Conservation (phyloP, 257 asterid species). For the Cinchona pubescens region DNA sequence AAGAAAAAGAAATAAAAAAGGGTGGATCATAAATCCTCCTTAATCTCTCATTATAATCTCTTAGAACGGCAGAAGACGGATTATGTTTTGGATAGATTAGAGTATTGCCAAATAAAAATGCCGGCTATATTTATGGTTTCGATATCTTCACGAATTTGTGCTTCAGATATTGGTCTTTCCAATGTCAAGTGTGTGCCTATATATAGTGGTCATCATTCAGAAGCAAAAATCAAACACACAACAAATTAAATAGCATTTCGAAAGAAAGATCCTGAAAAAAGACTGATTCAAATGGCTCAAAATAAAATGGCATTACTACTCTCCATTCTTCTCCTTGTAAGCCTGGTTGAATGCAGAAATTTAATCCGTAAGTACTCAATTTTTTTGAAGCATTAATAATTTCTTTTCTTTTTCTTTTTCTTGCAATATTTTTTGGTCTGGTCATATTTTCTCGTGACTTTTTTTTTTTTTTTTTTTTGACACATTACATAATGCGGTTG, state of each 20-base stretch:
- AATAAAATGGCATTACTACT: neutral
- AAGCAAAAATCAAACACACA: no score
- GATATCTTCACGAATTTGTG: no score
- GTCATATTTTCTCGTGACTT: neutral
- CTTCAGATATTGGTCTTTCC: neutral
- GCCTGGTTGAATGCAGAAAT: constrained; percentile 8
- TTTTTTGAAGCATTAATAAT: neutral
- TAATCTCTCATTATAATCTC: no score
- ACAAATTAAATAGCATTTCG: no score
- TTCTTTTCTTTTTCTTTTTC: neutral
- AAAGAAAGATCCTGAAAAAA: no score
- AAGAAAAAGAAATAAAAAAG: no score
- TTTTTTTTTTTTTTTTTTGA: no score
- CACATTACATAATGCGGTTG: neutral
- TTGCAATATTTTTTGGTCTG: no score
- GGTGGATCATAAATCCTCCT: no score
- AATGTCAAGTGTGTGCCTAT: neutral
- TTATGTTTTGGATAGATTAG: no score
- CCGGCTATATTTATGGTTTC: neutral
- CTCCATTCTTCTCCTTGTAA: constrained; percentile 3
- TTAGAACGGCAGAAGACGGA: no score
- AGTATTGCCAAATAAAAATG: neutral
- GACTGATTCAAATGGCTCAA: constrained; percentile 11
- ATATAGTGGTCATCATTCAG: neutral
- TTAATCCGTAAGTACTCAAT: neutral